These are phyloP conservation scores for Raffaelea deltoideospora DNA, from an alignment of 2,329 filamentous ascomycete species.

Conservation along the genomic window DNA sequence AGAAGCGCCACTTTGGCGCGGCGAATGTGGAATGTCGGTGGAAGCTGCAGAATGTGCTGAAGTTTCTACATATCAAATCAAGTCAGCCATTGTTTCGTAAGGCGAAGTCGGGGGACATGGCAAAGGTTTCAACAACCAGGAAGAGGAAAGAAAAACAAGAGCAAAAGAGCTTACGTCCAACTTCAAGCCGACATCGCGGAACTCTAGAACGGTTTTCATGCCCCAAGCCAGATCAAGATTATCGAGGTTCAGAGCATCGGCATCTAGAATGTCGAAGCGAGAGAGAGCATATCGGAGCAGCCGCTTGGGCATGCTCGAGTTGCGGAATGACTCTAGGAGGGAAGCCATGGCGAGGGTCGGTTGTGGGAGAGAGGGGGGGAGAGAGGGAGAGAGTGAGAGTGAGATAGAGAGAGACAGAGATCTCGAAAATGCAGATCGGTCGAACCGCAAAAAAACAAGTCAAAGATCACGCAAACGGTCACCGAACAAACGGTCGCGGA, in stretches of 20 bases:
- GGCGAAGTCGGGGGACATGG: neutral
- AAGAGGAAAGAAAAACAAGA: neutral
- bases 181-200: constrained; percentile 72
- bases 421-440: too few relatives aligned
- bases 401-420: too few relatives aligned
- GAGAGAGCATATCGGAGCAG: constrained; percentile 76
- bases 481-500: constrained; percentile 5
- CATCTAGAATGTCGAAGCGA: constrained; percentile 73
- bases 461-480: too few relatives aligned
- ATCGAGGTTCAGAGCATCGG: constrained; percentile 71
- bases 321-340: constrained; percentile 50
- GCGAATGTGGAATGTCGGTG: constrained; percentile 52
- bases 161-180: constrained; percentile 58
- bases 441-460: too few relatives aligned
- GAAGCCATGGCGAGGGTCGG: constrained; percentile 49
- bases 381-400: too few relatives aligned
- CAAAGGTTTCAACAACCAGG: neutral
- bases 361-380: too few relatives aligned
- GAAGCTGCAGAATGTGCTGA: constrained; percentile 57
- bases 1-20: constrained; percentile 63
- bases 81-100: neutral
- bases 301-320: constrained; percentile 72
- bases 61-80: constrained; percentile 52
- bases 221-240: constrained; percentile 75
- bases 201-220: constrained; percentile 66